Evolutionary conservation across 108 stramenopile genomes (phyloP).

Genomic region (Cyclotella choctawhatcheeana): DNA sequence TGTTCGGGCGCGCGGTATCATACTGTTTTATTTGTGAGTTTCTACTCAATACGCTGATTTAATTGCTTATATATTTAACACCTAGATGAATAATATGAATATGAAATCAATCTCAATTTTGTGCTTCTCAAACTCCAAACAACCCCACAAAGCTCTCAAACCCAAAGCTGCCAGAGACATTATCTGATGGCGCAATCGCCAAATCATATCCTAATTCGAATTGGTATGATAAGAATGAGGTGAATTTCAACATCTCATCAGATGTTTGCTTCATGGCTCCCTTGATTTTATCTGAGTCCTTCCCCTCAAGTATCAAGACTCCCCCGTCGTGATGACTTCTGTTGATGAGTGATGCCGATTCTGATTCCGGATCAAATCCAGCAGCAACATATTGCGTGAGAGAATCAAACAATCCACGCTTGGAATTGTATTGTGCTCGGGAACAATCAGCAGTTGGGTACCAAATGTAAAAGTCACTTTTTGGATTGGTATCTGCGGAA

Average conservation of each 20-base stretch:
- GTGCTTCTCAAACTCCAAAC: too few species aligned
- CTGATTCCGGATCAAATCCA: slow-evolving; percentile 1
- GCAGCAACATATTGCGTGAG: slow-evolving; percentile 7
- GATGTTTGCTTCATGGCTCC: neutral
- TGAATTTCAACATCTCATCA: neutral
- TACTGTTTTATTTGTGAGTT: too few species aligned
- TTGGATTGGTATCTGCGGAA: too few species aligned
- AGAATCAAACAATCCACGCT: neutral
- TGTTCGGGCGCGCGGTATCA: too few species aligned
- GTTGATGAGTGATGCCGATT: neutral
- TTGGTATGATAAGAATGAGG: slow-evolving; percentile 11
- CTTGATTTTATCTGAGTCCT: neutral
- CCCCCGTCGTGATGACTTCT: slow-evolving; percentile 3
- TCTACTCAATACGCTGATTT: too few species aligned
- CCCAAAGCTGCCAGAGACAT: slow-evolving; percentile 32
- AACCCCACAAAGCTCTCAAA: too few species aligned
- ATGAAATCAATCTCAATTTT: too few species aligned
- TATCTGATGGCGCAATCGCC: slow-evolving; percentile 1
- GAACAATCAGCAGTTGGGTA: neutral
- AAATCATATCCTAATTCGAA: slow-evolving; percentile 36
- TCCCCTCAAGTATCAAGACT: slow-evolving; percentile 3
- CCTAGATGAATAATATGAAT: too few species aligned
- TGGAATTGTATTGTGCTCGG: neutral
- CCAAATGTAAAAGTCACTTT: neutral
- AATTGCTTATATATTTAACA: too few species aligned